phyloP scores from a whole-genome alignment of 768 basidiomycete genomes.

The Lactarius hatsudake region DNA sequence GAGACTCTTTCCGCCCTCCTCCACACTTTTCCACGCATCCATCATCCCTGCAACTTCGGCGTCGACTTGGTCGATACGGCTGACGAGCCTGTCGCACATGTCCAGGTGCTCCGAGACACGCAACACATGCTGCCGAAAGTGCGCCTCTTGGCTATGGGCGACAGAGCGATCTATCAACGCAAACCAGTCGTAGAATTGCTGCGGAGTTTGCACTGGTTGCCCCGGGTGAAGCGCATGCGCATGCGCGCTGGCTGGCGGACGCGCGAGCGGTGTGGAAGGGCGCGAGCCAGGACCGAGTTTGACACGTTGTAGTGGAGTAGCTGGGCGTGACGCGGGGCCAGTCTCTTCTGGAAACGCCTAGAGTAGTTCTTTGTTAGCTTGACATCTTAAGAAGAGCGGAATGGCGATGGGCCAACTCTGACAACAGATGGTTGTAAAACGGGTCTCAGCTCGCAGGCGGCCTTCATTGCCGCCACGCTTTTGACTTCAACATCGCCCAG shows the following conservation, averaged over 20 bases:
- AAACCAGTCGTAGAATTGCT: constrained; percentile 98
- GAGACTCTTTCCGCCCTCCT: constrained; percentile 87
- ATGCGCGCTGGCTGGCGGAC: constrained; percentile 15
- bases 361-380: constrained; percentile 1
- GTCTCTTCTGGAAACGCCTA: constrained; percentile 45
- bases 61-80: constrained; percentile 71
- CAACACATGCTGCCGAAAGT: constrained; percentile 83
- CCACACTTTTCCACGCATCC: constrained; percentile 81
- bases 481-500: constrained; percentile 64
- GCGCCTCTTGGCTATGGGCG: constrained; percentile 89
- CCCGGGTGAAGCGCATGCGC: constrained; percentile 67
- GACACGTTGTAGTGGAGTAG: constrained; percentile 41
- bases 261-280: constrained; percentile 30
- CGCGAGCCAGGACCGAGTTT: constrained; percentile 30
- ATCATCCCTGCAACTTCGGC: constrained; percentile 76
- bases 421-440: constrained; percentile 47
- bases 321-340: constrained; percentile 43
- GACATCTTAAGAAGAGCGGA: not conserved
- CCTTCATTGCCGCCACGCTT: constrained; percentile 63
- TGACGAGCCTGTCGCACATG: constrained; percentile 73
- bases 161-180: constrained; percentile 84
- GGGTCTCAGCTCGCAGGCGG: constrained; percentile 55
- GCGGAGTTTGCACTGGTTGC: constrained; percentile 80
- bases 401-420: constrained; percentile 53
- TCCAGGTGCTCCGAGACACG: constrained; percentile 72